These are phyloP conservation scores for Eutrema heterophyllum DNA, from an alignment of 345 rosid species.

Conservation along the genomic window DNA sequence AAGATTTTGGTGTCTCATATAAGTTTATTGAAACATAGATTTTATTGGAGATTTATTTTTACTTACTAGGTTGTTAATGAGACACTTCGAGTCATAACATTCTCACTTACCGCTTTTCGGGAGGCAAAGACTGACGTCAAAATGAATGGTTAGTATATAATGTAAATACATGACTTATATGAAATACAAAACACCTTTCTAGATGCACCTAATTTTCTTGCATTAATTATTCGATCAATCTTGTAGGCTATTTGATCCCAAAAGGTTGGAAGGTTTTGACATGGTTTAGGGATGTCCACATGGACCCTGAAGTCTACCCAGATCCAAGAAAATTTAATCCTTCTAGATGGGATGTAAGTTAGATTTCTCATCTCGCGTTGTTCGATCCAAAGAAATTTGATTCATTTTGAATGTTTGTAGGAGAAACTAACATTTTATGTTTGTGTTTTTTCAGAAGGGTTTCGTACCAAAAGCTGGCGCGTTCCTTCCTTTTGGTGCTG, in stretches of 20 bases:
- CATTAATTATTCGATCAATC: background rate
- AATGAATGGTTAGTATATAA: slow-evolving; percentile 36
- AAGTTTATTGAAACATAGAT: background rate
- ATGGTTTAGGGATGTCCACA: slow-evolving; percentile 45
- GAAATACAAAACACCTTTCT: background rate
- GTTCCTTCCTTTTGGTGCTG: slow-evolving; percentile 53
- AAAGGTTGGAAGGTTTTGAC: slow-evolving; percentile 57
- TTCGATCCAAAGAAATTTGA: background rate
- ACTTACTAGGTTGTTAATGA: slow-evolving; percentile 48
- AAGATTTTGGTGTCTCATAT: background rate
- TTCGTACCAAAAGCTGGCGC: slow-evolving; percentile 38
- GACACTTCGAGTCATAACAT: slow-evolving; percentile 44
- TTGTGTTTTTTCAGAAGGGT: slow-evolving; percentile 15
- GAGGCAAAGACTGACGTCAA: slow-evolving; percentile 44
- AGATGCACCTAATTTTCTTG: too few relatives aligned
- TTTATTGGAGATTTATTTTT: background rate
- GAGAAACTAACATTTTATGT: background rate
- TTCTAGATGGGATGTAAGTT: slow-evolving; percentile 50
- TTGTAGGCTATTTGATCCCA: slow-evolving; percentile 44
- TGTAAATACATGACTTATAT: background rate
- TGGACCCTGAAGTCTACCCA: slow-evolving; percentile 36
- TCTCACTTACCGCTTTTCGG: slow-evolving; percentile 42
- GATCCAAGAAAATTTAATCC: slow-evolving; percentile 41
- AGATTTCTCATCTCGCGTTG: background rate
- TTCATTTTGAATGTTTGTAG: background rate